Percentiles rank a stretch among this genome's conserved stretches.
Conservation (phyloP, 306 rosid genomes). For the Hippophae gyantsensis region DNA sequence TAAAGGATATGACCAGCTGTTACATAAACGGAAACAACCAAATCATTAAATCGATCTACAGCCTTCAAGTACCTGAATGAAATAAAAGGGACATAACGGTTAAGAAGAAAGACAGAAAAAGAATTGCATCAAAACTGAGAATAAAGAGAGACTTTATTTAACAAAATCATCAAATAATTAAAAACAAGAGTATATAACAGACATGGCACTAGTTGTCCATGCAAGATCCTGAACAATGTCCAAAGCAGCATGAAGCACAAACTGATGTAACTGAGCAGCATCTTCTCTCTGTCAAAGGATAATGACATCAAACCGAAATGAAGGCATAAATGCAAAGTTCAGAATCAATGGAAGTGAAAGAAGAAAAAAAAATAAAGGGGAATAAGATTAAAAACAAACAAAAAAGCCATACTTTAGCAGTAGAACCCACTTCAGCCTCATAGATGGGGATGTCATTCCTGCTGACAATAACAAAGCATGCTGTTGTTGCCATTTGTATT, state of each 20-base stretch:
- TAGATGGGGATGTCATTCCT: slow-evolving; percentile 92
- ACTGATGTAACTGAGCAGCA: slow-evolving; percentile 95
- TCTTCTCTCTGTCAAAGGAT: slow-evolving; percentile 70
- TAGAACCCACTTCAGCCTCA: slow-evolving; percentile 98
- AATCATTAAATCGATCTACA: slow-evolving; percentile 82
- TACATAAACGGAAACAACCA: slow-evolving; percentile 85
- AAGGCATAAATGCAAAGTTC: neutral
- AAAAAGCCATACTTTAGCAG: slow-evolving; percentile 53
- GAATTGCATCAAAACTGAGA: slow-evolving; percentile 1
- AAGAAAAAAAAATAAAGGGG: slow-evolving; percentile 4
- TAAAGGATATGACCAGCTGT: slow-evolving; percentile 98
- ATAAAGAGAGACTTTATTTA: neutral
- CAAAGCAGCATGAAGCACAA: slow-evolving; percentile 84
- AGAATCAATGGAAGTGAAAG: neutral
- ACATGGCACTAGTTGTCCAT: slow-evolving; percentile 99
- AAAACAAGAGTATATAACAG: slow-evolving; percentile 17
- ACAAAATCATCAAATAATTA: neutral
- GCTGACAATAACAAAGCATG: slow-evolving; percentile 95
- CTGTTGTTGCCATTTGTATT: slow-evolving; percentile 65
- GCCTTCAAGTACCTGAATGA: slow-evolving; percentile 86
- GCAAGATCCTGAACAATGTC: slow-evolving; percentile 98
- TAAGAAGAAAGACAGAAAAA: neutral
- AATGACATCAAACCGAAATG: neutral
- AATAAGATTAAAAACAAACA: neutral
- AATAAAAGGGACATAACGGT: slow-evolving; percentile 9